phyloP scores from a whole-genome alignment of 208 protist genomes.

The Blechomonas ayalai region DNA sequence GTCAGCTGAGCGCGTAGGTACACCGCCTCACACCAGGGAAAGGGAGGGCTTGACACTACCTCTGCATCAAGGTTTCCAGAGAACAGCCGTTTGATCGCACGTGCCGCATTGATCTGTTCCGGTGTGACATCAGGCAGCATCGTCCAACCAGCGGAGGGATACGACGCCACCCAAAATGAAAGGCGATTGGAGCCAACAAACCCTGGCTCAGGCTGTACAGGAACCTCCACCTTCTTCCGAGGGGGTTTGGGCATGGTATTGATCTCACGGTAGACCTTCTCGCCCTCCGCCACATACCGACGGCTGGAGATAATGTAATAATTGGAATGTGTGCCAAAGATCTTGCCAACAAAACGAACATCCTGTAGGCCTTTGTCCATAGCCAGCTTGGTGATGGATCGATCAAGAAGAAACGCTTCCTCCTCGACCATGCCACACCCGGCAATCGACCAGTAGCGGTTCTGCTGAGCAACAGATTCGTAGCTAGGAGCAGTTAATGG shows the following conservation, averaged over 20 bases:
- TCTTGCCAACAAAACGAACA: slow-evolving; percentile 87
- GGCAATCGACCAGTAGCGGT: slow-evolving; percentile 64
- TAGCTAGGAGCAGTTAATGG: slow-evolving; percentile 72
- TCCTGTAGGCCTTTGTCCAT: slow-evolving; percentile 82
- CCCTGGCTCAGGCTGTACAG: slow-evolving; percentile 75
- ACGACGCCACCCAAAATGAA: slow-evolving; percentile 87
- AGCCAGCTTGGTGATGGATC: slow-evolving; percentile 84
- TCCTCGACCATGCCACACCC: slow-evolving; percentile 75
- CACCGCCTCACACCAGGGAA: slow-evolving; percentile 88
- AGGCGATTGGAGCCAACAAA: slow-evolving; percentile 84
- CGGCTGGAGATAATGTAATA: slow-evolving; percentile 83
- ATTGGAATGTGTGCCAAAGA: slow-evolving; percentile 76
- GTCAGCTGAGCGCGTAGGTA: slow-evolving; percentile 92
- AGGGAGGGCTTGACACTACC: slow-evolving; percentile 81
- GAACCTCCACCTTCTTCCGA: slow-evolving; percentile 73
- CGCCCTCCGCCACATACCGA: slow-evolving; percentile 58
- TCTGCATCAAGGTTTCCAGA: slow-evolving; percentile 82
- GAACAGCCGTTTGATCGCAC: slow-evolving; percentile 84
- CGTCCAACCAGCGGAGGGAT: slow-evolving; percentile 66
- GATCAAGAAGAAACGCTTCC: slow-evolving; percentile 84
- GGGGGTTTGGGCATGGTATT: slow-evolving; percentile 87
- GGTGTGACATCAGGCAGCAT: slow-evolving; percentile 91
- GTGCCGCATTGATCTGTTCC: slow-evolving; percentile 86
- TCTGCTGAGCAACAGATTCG: slow-evolving; percentile 59
- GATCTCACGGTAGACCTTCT: slow-evolving; percentile 79